Evolutionary conservation across 169 alveolate genomes (phyloP).

Genomic region (Plasmodium falciparum): DNA sequence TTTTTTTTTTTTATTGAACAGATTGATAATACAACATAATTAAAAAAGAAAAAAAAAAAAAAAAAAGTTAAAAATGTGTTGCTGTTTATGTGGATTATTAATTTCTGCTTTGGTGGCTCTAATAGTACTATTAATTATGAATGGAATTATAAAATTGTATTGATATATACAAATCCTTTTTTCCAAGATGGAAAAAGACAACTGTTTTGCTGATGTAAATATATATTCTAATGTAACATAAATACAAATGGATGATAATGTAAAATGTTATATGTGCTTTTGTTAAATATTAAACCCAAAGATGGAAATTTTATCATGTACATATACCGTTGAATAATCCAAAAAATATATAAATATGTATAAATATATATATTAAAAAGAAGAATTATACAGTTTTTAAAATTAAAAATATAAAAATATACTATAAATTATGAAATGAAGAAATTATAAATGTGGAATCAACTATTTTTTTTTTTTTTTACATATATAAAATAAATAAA

Average conservation of each 20-base stretch:
- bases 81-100: slow-evolving; percentile 68
- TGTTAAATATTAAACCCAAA: neutral
- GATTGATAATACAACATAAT: no score
- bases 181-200: neutral
- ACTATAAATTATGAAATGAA: no score
- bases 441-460: no score
- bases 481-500: no score
- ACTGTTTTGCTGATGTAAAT: neutral
- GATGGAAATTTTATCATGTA: neutral
- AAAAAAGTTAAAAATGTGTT: slow-evolving; percentile 41
- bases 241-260: neutral
- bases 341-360: no score
- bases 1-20: no score
- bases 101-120: slow-evolving; percentile 41
- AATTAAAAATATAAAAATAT: no score
- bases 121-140: slow-evolving; percentile 48
- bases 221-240: neutral
- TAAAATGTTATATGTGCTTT: neutral
- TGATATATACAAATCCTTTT: neutral
- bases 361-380: no score
- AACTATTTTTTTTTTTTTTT: no score
- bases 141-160: slow-evolving; percentile 60
- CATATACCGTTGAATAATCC: no score
- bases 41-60: no score
- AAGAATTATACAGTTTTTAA: no score